Evolutionary conservation across 1,284 basidiomycete genomes (phyloP), one percentile per base, ranked within the genome.

Genomic region (Termitomyces sp.): DNA sequence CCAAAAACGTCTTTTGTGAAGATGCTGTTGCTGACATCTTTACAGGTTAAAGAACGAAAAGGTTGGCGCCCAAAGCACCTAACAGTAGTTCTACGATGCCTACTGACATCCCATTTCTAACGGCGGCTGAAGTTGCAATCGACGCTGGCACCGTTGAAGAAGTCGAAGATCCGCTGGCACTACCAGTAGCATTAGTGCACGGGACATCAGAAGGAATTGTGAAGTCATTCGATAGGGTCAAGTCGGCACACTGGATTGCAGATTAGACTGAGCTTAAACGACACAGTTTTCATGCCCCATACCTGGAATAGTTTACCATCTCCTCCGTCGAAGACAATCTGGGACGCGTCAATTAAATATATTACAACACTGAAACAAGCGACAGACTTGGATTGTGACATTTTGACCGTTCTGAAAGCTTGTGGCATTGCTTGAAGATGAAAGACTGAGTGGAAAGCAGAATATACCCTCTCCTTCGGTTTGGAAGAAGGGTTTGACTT

Each of bases 251-350:
- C 83, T 87, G 57, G 24, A 41, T 36, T 41, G 17, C 21, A 13
- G 0, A 31, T 34, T 9, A 28, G 40, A 38, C 17, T 10, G 12
- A 26, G 24, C 40, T 34, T 48, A 17, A 47, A 48, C 43, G 24
- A 12, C 34, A 12, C 31, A 10, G 19, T 33, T n/a, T 33, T 12
- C 21, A 21, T 15, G 42, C 52, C 15, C 3, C 36, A 8, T 44
- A 57, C 62, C 74, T 91, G 87, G 71, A 75, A 90, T 8, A 90
- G 75, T 45, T 71, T 63, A 34, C 83, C 84, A 64, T 92, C 89
- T 17, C 85, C 83, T 39, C 84, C 86, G 60, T 79, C 69, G 66
- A 73, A 88, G 33, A 79, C 63, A 46, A 86, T 73, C 71, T 76
- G 50, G 5, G 10, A 3, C 43, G 43, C 15, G 21, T 38, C 17